Conservation (phyloP, 75 land plant genomes). For the Cupressus sempervirens region DNA sequence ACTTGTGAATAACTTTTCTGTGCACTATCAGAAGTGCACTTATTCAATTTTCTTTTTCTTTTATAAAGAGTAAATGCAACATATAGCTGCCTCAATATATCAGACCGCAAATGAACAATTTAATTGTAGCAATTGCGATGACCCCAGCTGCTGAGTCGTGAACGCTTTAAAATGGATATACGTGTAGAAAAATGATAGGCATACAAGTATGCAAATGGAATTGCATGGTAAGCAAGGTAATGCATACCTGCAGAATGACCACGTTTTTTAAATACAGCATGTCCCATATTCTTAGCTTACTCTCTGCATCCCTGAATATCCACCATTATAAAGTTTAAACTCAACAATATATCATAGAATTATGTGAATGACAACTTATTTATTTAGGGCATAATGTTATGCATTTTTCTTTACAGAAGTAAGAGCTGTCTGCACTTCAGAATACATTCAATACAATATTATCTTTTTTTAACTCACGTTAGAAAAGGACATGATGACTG, state of each 20-base stretch:
- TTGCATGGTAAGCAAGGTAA: neutral
- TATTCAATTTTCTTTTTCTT: too few species aligned
- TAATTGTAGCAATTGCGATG: slow-evolving; percentile 55
- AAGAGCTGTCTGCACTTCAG: slow-evolving; percentile 54
- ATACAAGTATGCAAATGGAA: neutral
- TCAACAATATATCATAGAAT: neutral
- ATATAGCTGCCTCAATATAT: neutral
- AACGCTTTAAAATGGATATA: slow-evolving; percentile 36
- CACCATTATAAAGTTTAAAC: neutral
- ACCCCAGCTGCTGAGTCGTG: slow-evolving; percentile 75
- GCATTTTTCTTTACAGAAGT: slow-evolving; percentile 59
- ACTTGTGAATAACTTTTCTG: too few species aligned
- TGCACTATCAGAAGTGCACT: too few species aligned
- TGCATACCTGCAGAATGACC: slow-evolving; percentile 56
- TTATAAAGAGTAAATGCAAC: neutral
- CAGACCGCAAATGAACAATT: neutral
- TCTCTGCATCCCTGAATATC: slow-evolving; percentile 58
- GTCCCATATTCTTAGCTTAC: slow-evolving; percentile 82
- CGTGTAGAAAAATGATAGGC: neutral
- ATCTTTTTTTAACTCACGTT: neutral
- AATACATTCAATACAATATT: neutral
- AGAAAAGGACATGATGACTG: neutral
- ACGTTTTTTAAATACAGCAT: slow-evolving; percentile 50
- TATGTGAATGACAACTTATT: neutral
- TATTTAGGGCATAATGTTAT: slow-evolving; percentile 46